Conservation (phyloP, 345 rosid genomes). For the Boechera divaricarpa region DNA sequence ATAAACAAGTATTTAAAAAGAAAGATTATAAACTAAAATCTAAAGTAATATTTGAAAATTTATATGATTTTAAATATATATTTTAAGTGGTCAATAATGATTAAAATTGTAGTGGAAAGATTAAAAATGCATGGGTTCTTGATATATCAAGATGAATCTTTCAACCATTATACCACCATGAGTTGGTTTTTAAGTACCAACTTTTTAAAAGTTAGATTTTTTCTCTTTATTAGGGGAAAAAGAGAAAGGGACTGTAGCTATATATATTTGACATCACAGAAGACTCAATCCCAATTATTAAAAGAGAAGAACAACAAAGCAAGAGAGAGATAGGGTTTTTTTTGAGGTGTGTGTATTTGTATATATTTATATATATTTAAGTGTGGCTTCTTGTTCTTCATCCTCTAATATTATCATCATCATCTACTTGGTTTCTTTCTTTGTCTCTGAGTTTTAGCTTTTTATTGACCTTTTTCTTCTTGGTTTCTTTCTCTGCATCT, state of each 20-base stretch:
- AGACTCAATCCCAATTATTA: constrained; percentile 37
- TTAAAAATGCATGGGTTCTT: neutral
- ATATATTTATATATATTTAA: constrained; percentile 36
- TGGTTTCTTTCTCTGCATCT: constrained; percentile 47
- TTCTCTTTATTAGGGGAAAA: neutral
- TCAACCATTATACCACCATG: neutral
- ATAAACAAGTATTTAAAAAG: too few relatives aligned
- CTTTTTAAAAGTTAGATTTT: neutral
- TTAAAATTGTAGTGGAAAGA: neutral
- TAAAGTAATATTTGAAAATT: neutral
- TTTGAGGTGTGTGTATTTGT: constrained; percentile 39
- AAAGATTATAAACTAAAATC: neutral
- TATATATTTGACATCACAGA: constrained; percentile 17
- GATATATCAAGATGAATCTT: neutral
- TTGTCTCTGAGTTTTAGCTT: constrained; percentile 38
- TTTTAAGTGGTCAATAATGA: neutral
- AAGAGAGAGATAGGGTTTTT: constrained; percentile 39
- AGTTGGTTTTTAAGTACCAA: neutral
- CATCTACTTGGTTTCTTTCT: constrained; percentile 44
- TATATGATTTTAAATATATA: neutral
- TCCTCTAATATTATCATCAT: constrained; percentile 38
- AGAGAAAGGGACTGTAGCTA: constrained; percentile 15
- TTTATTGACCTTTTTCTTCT: constrained; percentile 48
- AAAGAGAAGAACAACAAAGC: constrained; percentile 33
- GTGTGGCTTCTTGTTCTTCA: constrained; percentile 37